phyloP scores from a whole-genome alignment of 163 green algal genomes.

The Coccomyxa subellipsoidea region DNA sequence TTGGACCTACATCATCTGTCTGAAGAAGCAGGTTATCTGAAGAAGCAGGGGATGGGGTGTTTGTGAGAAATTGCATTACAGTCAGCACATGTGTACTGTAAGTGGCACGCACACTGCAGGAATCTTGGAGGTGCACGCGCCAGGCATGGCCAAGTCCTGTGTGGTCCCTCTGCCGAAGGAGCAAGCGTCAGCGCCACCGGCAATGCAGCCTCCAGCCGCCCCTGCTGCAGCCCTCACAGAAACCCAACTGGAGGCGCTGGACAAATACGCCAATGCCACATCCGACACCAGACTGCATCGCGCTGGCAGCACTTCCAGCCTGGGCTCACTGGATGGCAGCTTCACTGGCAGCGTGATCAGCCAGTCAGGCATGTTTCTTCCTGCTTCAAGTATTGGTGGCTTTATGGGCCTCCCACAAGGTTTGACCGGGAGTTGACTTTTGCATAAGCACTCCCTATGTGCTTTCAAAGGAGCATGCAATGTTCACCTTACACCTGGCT shows the following conservation, averaged over 20 bases:
- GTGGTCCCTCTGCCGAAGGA: not conserved
- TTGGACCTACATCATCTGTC: not conserved
- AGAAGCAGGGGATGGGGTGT: no score
- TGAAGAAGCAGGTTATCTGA: no score
- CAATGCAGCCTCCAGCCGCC: not conserved
- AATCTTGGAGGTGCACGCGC: not conserved
- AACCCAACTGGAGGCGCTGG: not conserved
- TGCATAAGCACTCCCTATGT: no score
- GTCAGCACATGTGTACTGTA: no score
- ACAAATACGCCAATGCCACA: not conserved
- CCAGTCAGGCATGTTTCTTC: not conserved
- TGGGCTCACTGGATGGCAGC: not conserved
- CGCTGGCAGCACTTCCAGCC: not conserved
- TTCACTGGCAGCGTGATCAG: not conserved
- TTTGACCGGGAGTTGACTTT: no score
- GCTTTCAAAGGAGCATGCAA: no score
- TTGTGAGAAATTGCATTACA: no score
- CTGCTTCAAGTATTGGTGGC: no score
- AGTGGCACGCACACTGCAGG: not conserved
- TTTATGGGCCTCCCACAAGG: no score
- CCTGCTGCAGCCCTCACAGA: not conserved
- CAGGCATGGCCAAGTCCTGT: not conserved
- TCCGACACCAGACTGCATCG: not conserved
- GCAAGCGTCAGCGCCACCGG: no score
- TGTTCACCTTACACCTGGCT: no score